These are phyloP conservation scores for Maudiozyma humilis DNA, from an alignment of 1,139 yeast species.

Conservation along the genomic window DNA sequence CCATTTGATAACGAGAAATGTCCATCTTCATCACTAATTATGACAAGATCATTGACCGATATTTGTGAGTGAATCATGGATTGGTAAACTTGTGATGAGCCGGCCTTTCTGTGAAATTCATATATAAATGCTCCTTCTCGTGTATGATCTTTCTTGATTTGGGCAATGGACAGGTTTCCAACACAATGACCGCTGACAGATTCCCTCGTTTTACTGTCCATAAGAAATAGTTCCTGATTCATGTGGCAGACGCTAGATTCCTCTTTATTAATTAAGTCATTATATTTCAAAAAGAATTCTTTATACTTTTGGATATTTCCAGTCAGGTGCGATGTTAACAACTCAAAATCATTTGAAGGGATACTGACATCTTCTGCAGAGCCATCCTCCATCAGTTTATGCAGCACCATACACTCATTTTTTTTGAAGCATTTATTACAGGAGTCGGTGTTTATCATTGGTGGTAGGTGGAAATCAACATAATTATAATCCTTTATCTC, in stretches of 20 bases:
- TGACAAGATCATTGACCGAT: slow-evolving; percentile 46
- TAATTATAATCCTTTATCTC: slow-evolving; percentile 13
- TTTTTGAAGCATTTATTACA: slow-evolving; percentile 66
- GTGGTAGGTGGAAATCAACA: slow-evolving; percentile 42
- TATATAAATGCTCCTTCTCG: slow-evolving; percentile 36
- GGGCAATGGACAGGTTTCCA: slow-evolving; percentile 36
- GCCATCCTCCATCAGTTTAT: slow-evolving; percentile 54
- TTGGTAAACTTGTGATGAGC: slow-evolving; percentile 11
- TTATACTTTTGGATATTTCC: slow-evolving; percentile 23
- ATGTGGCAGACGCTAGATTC: slow-evolving; percentile 50
- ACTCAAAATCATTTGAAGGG: slow-evolving; percentile 38
- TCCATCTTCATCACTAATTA: slow-evolving; percentile 74
- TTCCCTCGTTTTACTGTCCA: slow-evolving; percentile 53
- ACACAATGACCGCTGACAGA: slow-evolving; percentile 50
- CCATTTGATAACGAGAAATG: slow-evolving; percentile 71
- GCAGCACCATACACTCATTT: slow-evolving; percentile 60
- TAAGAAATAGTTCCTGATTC: slow-evolving; percentile 54
- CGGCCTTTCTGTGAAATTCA: slow-evolving; percentile 37
- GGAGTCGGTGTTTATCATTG: slow-evolving; percentile 40
- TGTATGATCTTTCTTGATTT: slow-evolving; percentile 30
- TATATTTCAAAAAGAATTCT: slow-evolving; percentile 66
- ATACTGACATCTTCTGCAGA: slow-evolving; percentile 41
- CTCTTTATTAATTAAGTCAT: slow-evolving; percentile 61
- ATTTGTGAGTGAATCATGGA: slow-evolving; percentile 39
- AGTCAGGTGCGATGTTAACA: slow-evolving; percentile 45